phyloP scores from a whole-genome alignment of 441 rosid species.

The Brassica balearica region DNA sequence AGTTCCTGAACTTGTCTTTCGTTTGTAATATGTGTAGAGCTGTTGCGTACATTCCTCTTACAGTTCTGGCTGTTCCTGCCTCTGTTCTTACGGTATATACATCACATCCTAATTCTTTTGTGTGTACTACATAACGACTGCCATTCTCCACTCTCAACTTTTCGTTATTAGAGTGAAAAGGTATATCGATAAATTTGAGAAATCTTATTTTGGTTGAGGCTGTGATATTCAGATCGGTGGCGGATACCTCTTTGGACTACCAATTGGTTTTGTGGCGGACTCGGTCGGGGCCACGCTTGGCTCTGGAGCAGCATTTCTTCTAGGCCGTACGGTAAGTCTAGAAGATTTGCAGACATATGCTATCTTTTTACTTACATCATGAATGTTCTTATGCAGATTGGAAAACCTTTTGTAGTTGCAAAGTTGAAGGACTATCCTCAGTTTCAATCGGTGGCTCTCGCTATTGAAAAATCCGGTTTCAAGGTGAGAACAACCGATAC shows the following conservation, averaged over 20 bases:
- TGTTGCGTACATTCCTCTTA: conserved; percentile 90
- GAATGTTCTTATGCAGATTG: conserved; percentile 62
- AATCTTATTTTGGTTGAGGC: conserved; percentile 30
- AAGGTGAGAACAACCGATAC: conserved; percentile 54
- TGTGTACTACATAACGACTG: neutral
- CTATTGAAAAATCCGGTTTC: conserved; percentile 84
- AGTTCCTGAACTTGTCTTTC: conserved; percentile 31
- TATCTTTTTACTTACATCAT: conserved; percentile 8
- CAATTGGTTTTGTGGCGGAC: conserved; percentile 93
- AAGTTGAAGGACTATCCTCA: conserved; percentile 92
- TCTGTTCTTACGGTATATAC: conserved; percentile 87
- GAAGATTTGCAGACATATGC: neutral
- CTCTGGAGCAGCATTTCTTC: conserved; percentile 93
- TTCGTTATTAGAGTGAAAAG: too few species aligned
- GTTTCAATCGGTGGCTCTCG: conserved; percentile 86
- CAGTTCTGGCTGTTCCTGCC: conserved; percentile 96
- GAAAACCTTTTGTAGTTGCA: conserved; percentile 80
- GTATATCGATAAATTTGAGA: neutral
- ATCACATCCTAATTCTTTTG: neutral
- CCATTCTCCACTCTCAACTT: neutral
- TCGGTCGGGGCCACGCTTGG: conserved; percentile 93
- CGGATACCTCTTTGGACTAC: conserved; percentile 95
- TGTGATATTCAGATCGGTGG: conserved; percentile 83
- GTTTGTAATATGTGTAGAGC: conserved; percentile 63
- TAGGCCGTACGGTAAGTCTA: conserved; percentile 82